A percentile compares a stretch with the other conserved stretches of the same genome.
These are phyloP conservation scores for Ampelocalamus luodianensis DNA, from an alignment of 176 grass and related monocot genomes.

Conservation along the genomic window DNA sequence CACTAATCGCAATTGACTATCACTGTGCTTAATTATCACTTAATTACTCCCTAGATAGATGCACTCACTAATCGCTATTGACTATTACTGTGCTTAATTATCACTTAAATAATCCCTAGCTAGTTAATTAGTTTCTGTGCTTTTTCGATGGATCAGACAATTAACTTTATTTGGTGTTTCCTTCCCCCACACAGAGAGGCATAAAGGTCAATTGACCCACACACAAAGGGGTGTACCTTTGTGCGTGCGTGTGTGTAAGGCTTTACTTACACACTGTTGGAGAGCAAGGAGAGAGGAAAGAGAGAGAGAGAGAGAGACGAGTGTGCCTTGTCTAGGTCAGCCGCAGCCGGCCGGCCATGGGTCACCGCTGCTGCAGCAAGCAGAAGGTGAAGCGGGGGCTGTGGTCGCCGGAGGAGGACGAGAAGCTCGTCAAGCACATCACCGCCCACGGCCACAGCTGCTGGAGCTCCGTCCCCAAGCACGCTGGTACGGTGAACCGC, in stretches of 20 bases:
- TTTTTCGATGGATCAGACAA: constrained; percentile 28
- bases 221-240: constrained; percentile 14
- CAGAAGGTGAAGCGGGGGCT: constrained; percentile 99
- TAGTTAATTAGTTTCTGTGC: constrained; percentile 21
- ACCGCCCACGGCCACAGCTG: constrained; percentile 86
- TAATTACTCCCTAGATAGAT: constrained; percentile 25
- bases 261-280: constrained; percentile 45
- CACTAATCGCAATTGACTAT: constrained; percentile 7
- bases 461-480: constrained; percentile 97
- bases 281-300: background rate
- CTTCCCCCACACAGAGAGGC: constrained; percentile 34
- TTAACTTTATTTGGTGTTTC: constrained; percentile 54
- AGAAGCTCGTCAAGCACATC: constrained; percentile 86
- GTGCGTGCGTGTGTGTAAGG: background rate
- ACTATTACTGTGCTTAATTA: background rate
- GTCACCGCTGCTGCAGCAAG: constrained; percentile 98
- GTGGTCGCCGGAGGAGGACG: constrained; percentile 99
- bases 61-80: background rate
- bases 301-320: background rate
- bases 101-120: constrained; percentile 21
- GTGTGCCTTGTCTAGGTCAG: constrained; percentile 9
- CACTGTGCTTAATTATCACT: background rate
- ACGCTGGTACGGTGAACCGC: constrained; percentile 58
- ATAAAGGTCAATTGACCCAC: constrained; percentile 54
- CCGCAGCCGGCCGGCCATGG: constrained; percentile 50